phyloP scores from a whole-genome alignment of 345 rosid genomes.

The Murraya paniculata region DNA sequence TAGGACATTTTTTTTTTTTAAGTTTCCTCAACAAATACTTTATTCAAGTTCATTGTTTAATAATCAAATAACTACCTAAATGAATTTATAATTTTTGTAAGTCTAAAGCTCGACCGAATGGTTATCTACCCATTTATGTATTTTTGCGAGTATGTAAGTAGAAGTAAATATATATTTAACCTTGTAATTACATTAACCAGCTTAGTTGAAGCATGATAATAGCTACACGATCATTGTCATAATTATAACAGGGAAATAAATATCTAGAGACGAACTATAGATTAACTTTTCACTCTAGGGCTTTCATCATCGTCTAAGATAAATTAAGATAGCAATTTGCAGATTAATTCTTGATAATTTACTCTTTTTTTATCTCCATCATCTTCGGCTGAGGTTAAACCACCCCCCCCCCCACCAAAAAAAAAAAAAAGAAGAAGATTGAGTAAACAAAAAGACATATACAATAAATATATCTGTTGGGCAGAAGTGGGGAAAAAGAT shows the following conservation, averaged over 20 bases:
- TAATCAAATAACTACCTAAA: too few species aligned
- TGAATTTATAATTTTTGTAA: too few species aligned
- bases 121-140: not conserved
- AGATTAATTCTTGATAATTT: not conserved
- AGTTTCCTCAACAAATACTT: too few species aligned
- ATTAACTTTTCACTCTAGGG: constrained; percentile 14
- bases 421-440: too few species aligned
- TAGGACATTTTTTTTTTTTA: not conserved
- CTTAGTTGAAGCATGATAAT: not conserved
- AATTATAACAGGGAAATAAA: not conserved
- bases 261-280: not conserved
- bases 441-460: too few species aligned
- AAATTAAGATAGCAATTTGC: not conserved
- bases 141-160: not conserved
- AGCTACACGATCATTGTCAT: not conserved
- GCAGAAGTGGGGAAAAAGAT: not conserved
- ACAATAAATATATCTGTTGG: not conserved
- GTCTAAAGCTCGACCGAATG: not conserved
- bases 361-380: not conserved
- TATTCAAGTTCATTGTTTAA: too few species aligned
- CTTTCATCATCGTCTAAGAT: not conserved
- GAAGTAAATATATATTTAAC: not conserved
- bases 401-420: too few species aligned
- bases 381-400: too few species aligned
- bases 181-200: not conserved